Evolutionary conservation across 495 filamentous ascomycete genomes (phyloP).

Genomic region (Tuber umbilicatum): DNA sequence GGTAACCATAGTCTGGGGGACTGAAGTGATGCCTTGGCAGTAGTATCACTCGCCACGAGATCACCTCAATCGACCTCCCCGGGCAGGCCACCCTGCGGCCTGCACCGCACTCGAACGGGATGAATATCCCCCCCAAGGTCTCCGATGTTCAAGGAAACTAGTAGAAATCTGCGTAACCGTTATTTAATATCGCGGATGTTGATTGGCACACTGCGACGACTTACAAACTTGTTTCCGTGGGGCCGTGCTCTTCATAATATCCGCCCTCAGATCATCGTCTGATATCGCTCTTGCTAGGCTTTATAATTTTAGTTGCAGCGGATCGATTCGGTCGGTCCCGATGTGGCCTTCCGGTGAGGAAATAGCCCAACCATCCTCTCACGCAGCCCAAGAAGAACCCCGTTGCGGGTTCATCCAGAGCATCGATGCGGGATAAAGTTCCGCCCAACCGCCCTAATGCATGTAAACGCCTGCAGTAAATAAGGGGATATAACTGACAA

Average conservation of each 20-base stretch:
- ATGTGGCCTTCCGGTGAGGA: not conserved
- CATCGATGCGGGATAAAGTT: not conserved
- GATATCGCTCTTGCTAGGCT: conserved; percentile 1
- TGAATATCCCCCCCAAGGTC: not conserved
- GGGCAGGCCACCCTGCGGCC: not conserved
- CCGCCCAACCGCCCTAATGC: not conserved
- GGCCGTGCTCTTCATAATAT: not conserved
- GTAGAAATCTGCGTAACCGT: not conserved
- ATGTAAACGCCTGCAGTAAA: not conserved
- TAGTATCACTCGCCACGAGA: not conserved
- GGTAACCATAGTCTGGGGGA: not conserved
- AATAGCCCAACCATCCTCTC: not conserved
- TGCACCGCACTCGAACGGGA: not conserved
- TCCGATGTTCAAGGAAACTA: not conserved
- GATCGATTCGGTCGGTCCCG: not conserved
- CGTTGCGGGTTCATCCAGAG: not conserved
- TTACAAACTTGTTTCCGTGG: not conserved
- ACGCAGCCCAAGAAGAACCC: not conserved
- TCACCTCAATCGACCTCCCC: not conserved
- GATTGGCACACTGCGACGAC: not conserved
- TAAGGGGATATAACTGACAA: not conserved
- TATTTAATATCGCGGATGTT: not conserved
- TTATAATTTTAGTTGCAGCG: not conserved
- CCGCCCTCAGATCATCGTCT: not conserved
- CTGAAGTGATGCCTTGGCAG: not conserved